phyloP scores from a whole-genome alignment of 2,329 filamentous ascomycete genomes.

The Penicillium sp. region DNA sequence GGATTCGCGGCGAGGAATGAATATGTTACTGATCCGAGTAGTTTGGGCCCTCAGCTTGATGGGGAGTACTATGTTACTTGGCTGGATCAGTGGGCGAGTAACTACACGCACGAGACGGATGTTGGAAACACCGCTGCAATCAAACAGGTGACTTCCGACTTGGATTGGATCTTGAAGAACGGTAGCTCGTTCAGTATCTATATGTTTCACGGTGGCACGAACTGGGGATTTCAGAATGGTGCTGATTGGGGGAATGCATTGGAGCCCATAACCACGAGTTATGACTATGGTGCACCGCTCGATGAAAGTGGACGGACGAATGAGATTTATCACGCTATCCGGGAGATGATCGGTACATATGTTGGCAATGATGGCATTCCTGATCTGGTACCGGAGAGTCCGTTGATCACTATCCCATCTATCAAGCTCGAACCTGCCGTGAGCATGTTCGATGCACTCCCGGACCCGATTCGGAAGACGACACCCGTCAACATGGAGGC shows the following conservation, averaged over 20 bases:
- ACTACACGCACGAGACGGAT: constrained; percentile 8
- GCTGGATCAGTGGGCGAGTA: constrained; percentile 46
- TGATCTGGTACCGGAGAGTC: constrained; percentile 34
- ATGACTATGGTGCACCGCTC: constrained; percentile 53
- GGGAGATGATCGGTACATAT: constrained; percentile 31
- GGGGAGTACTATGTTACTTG: constrained; percentile 52
- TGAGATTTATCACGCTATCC: constrained; percentile 40
- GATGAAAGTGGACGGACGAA: constrained; percentile 52
- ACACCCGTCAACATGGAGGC: constrained; percentile 48
- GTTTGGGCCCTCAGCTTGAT: constrained; percentile 47
- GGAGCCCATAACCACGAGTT: constrained; percentile 48
- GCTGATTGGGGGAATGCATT: constrained; percentile 45
- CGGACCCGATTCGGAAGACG: constrained; percentile 18
- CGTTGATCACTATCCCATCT: constrained; percentile 34
- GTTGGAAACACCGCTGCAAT: constrained; percentile 5
- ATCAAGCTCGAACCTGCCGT: constrained; percentile 32
- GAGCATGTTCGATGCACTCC: constrained; percentile 38
- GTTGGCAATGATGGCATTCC: constrained; percentile 40
- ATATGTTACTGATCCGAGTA: constrained; percentile 45
- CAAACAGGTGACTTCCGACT: constrained; percentile 22
- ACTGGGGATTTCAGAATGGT: constrained; percentile 52
- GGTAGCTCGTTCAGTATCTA: constrained; percentile 51
- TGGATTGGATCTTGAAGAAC: constrained; percentile 40
- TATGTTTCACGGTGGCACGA: constrained; percentile 57
- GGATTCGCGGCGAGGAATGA: constrained; percentile 45